Evolutionary conservation across 2,329 filamentous ascomycete species (phyloP).

Genomic region (Colletotrichum paranaense): DNA sequence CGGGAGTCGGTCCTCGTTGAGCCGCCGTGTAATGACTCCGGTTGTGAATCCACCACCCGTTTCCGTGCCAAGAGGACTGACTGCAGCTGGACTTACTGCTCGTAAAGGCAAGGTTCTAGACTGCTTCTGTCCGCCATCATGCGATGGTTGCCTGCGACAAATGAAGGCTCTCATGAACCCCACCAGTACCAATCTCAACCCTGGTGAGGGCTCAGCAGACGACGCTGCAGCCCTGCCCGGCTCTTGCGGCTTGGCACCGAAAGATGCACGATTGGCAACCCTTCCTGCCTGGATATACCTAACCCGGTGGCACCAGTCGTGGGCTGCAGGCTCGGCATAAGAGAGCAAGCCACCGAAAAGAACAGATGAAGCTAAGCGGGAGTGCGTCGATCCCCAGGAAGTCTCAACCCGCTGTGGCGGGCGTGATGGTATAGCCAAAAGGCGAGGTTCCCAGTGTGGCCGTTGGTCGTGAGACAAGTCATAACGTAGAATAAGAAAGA

Average conservation of each 20-base stretch:
- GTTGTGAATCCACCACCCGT: background rate
- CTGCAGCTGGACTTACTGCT: background rate
- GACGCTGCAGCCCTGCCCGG: slow-evolving; percentile 28
- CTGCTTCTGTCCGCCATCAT: background rate
- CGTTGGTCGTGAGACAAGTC: slow-evolving; percentile 11
- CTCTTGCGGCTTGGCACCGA: slow-evolving; percentile 27
- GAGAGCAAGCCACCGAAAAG: slow-evolving; percentile 4
- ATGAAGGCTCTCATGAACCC: background rate
- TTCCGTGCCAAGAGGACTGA: background rate
- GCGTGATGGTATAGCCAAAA: slow-evolving; percentile 8
- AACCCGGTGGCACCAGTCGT: slow-evolving; percentile 25
- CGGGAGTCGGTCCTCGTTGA: background rate
- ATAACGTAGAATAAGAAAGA: slow-evolving; percentile 3
- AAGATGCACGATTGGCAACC: slow-evolving; percentile 16
- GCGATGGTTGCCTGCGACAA: slow-evolving; percentile 4
- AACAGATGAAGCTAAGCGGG: slow-evolving; percentile 1
- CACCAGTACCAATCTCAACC: background rate
- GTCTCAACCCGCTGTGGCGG: background rate
- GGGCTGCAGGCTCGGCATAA: background rate
- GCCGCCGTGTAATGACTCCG: background rate
- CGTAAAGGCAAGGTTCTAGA: slow-evolving; percentile 16
- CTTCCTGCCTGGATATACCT: slow-evolving; percentile 17
- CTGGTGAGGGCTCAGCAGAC: slow-evolving; percentile 14
- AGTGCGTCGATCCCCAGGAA: slow-evolving; percentile 7
- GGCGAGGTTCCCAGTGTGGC: background rate